Evolutionary conservation across 176 grass and related monocot genomes (phyloP).

Genomic region (Leersia perrieri): DNA sequence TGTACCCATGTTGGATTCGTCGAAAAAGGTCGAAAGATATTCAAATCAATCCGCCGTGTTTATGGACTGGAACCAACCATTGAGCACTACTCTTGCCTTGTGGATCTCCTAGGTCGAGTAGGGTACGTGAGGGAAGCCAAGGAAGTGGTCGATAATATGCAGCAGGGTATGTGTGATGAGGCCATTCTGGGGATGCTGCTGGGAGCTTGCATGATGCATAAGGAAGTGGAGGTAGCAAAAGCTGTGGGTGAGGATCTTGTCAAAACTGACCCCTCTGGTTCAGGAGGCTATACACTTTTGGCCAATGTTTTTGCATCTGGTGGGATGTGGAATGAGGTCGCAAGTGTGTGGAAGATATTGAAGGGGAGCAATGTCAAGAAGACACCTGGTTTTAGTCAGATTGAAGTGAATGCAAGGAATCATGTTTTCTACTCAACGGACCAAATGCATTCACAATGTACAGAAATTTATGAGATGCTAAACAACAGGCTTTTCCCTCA

Average conservation of each 20-base stretch:
- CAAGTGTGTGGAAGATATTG: slow-evolving; percentile 46
- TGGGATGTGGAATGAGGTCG: slow-evolving; percentile 37
- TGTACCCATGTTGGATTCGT: slow-evolving; percentile 65
- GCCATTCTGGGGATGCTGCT: slow-evolving; percentile 56
- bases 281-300: slow-evolving; percentile 36
- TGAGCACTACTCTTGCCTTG: slow-evolving; percentile 71
- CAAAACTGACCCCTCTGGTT: slow-evolving; percentile 19
- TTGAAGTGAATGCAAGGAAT: slow-evolving; percentile 24
- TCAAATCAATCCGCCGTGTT: slow-evolving; percentile 40
- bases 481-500: slow-evolving; percentile 38
- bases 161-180: slow-evolving; percentile 31
- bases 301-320: slow-evolving; percentile 47
- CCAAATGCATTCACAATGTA: slow-evolving; percentile 30
- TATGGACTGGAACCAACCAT: slow-evolving; percentile 41
- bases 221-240: slow-evolving; percentile 53
- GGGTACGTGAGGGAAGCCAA: slow-evolving; percentile 61
- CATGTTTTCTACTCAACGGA: slow-evolving; percentile 51
- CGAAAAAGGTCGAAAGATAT: slow-evolving; percentile 42
- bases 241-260: slow-evolving; percentile 29
- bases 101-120: slow-evolving; percentile 60
- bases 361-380: slow-evolving; percentile 47
- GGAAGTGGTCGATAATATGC: slow-evolving; percentile 51
- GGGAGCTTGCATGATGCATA: slow-evolving; percentile 60
- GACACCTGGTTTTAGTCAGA: slow-evolving; percentile 36
- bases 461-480: slow-evolving; percentile 55